A percentile compares a stretch with the other conserved stretches of the same genome.
These are phyloP conservation scores for Boletus semigastroideus DNA, from an alignment of 1,284 basidiomycete genomes.

Conservation along the genomic window DNA sequence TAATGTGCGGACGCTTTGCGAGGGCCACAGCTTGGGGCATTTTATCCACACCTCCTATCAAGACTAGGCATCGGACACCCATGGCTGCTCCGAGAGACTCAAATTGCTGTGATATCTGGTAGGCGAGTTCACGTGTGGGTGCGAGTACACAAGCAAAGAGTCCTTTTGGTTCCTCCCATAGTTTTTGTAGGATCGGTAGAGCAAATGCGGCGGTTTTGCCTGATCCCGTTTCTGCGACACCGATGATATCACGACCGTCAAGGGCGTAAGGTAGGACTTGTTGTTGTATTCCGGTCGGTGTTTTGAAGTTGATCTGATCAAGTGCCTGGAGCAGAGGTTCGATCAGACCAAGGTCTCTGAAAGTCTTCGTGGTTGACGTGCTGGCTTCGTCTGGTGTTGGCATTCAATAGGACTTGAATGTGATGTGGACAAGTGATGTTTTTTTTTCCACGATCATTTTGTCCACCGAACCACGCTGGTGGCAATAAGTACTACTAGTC, in stretches of 20 bases:
- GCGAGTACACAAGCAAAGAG: slow-evolving; percentile 94
- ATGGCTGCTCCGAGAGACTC: slow-evolving; percentile 92
- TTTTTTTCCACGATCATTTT: slow-evolving; percentile 21
- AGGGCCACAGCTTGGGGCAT: slow-evolving; percentile 92
- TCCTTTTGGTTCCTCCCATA: slow-evolving; percentile 95
- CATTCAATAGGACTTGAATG: slow-evolving; percentile 36
- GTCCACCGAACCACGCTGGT: too few relatives aligned
- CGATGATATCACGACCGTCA: slow-evolving; percentile 93
- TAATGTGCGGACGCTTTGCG: slow-evolving; percentile 90
- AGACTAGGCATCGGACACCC: slow-evolving; percentile 88
- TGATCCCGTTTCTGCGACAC: slow-evolving; percentile 95
- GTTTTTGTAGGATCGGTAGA: slow-evolving; percentile 91
- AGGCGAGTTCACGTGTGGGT: slow-evolving; percentile 97
- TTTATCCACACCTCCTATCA: slow-evolving; percentile 96
- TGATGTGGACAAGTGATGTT: too few relatives aligned
- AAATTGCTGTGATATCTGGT: slow-evolving; percentile 97
- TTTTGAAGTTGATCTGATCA: slow-evolving; percentile 78
- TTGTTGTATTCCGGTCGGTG: slow-evolving; percentile 91
- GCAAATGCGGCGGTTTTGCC: slow-evolving; percentile 99
- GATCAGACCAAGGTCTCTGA: slow-evolving; percentile 83
- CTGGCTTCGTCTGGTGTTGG: slow-evolving; percentile 59
- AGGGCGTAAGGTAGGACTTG: slow-evolving; percentile 91
- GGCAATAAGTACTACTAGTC: too few relatives aligned
- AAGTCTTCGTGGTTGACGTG: slow-evolving; percentile 52
- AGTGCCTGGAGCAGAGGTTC: slow-evolving; percentile 89